Percentiles rank a stretch among this genome's conserved stretches.
Conservation (phyloP, 306 rosid species). For the Pyrus communis region DNA sequence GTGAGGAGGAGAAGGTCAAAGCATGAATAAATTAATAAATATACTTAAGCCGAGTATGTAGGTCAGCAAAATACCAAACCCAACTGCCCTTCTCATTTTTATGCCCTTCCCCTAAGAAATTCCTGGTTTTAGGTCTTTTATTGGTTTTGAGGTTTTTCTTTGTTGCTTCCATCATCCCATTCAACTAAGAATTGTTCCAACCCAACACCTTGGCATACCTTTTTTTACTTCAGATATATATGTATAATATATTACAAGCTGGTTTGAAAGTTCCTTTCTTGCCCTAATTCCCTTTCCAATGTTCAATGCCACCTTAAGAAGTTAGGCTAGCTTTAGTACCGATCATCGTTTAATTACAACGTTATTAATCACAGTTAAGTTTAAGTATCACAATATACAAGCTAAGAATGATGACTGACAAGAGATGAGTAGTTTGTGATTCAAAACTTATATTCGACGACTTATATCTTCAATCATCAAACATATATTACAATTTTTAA, state of each 20-base stretch:
- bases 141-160: conserved; percentile 13
- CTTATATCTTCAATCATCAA: background rate
- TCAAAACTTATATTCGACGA: background rate
- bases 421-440: background rate
- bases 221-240: background rate
- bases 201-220: background rate
- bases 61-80: conserved; percentile 49
- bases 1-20: conserved; percentile 21
- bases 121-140: conserved; percentile 21
- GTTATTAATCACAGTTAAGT: background rate
- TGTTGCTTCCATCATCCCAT: conserved; percentile 7
- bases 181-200: conserved; percentile 24
- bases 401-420: background rate
- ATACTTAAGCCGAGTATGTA: conserved; percentile 19
- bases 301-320: background rate
- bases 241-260: background rate
- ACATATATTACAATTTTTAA: background rate
- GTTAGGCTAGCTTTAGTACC: background rate
- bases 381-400: background rate
- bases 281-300: background rate
- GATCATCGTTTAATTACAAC: background rate
- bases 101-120: conserved; percentile 4
- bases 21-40: background rate
- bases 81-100: conserved; percentile 17
- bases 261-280: background rate